Percentiles rank a stretch among this genome's conserved stretches.
phyloP scores from a whole-genome alignment of 2,329 filamentous ascomycete genomes.

The Bipolaris oryzae region DNA sequence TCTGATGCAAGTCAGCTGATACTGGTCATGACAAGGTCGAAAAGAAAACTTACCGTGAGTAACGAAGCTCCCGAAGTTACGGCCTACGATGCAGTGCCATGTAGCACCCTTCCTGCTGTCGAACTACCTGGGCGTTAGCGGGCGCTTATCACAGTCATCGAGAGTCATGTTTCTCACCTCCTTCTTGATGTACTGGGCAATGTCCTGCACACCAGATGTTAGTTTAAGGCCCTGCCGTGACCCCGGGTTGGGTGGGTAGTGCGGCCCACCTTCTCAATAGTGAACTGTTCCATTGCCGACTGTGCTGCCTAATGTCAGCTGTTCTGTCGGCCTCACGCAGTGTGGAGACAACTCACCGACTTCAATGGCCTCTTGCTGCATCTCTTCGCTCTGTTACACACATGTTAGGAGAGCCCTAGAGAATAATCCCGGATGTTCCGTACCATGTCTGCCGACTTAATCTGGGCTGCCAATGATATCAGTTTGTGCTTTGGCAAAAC shows the following conservation, averaged over 20 bases:
- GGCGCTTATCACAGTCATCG: neutral
- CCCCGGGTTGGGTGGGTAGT: neutral
- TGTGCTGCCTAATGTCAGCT: constrained; percentile 59
- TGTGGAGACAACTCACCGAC: constrained; percentile 70
- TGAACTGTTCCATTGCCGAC: constrained; percentile 73
- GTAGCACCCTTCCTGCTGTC: constrained; percentile 96
- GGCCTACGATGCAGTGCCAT: constrained; percentile 98
- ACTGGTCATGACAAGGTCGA: no score
- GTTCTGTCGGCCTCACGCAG: constrained; percentile 20
- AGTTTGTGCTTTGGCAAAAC: constrained; percentile 26
- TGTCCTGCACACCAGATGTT: constrained; percentile 68
- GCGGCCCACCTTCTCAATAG: constrained; percentile 68
- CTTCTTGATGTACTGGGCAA: constrained; percentile 94
- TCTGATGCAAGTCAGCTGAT: constrained; percentile 61
- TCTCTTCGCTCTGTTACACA: constrained; percentile 79
- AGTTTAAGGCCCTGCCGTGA: neutral
- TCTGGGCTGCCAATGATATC: constrained; percentile 69
- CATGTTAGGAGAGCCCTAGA: constrained; percentile 21
- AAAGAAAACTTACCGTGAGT: constrained; percentile 75
- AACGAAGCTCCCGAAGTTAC: constrained; percentile 99
- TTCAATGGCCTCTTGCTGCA: constrained; percentile 95
- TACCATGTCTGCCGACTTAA: constrained; percentile 99
- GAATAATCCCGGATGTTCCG: constrained; percentile 29
- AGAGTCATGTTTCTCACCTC: constrained; percentile 61
- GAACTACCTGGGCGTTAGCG: constrained; percentile 66